Evolutionary conservation across 768 basidiomycete genomes (phyloP), one percentile per base, ranked within the genome.

Genomic region (Russula compacta): DNA sequence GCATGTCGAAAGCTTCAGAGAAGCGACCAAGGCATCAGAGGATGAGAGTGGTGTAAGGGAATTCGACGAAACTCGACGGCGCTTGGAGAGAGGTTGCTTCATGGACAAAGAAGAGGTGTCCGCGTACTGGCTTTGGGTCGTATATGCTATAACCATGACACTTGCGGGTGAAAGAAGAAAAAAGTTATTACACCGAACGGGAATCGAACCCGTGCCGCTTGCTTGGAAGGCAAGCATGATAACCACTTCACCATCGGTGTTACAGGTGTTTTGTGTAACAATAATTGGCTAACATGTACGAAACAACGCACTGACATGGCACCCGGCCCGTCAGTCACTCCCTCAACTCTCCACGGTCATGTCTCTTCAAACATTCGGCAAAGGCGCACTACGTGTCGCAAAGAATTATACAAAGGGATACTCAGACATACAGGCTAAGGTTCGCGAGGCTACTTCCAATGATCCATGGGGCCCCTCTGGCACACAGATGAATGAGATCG

Each of bases 401-500:
- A 97, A 95, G 76, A 95, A 95, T 71, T 95, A 95, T 72, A 97
- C 94, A 58, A 93, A 92, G 68, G 89, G 90, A 42, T 99, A 98
- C 75, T 95, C 94, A 46, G 95, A 98, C 63, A 86, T 87, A 0
- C 92, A 98, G 75, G 85, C 90, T 46, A 98, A 98, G 74, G 92
- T 98, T 63, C 84, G 95, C 63, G 94, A 95, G 77, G 92, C 94
- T 42, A 98, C 94, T 17, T 93, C 91, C 24, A 98, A 98, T 76
- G 95, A 98, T 72, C 92, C 95, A 10, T 97, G 94, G 93, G 95
- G 95, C 0, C 95, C 95, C 5, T 90, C 89, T 8, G 95, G 95
- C 6, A 92, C 92, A 1, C 95, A 95, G 79, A 98, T 99, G 97
- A 97, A 97, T 77, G 95, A 98, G 76, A 83, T 99, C 66, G 95